Conservation (phyloP, 2,329 filamentous ascomycete genomes). For the Lachnellula suecica region DNA sequence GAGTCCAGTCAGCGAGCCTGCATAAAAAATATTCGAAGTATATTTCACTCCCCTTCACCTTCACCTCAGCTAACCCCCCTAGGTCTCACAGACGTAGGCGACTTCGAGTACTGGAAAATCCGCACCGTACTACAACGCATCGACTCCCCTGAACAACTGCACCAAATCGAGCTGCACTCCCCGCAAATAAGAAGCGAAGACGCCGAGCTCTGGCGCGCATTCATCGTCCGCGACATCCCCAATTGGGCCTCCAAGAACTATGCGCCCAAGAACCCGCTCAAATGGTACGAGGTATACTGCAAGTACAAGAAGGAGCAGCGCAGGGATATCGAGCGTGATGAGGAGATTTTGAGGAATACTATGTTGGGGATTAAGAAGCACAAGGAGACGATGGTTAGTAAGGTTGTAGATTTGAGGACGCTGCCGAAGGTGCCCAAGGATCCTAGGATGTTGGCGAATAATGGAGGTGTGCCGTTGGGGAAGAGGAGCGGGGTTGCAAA, state of each 20-base stretch:
- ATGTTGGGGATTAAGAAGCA: conserved; percentile 58
- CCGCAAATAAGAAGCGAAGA: conserved; percentile 73
- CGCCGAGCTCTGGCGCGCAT: conserved; percentile 71
- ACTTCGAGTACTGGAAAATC: conserved; percentile 66
- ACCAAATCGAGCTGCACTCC: conserved; percentile 69
- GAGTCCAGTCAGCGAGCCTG: conserved; percentile 51
- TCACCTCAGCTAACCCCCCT: neutral
- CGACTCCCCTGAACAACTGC: conserved; percentile 72
- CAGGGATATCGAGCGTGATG: conserved; percentile 55
- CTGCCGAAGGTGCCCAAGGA: conserved; percentile 44
- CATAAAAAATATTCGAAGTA: conserved; percentile 49
- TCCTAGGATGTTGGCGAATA: conserved; percentile 35
- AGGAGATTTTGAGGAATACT: conserved; percentile 52
- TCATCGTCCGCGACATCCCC: conserved; percentile 77
- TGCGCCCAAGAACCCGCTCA: conserved; percentile 62
- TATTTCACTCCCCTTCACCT: neutral
- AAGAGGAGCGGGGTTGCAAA: conserved; percentile 30
- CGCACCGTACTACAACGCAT: conserved; percentile 69
- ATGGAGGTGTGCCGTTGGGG: conserved; percentile 32
- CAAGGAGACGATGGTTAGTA: conserved; percentile 56
- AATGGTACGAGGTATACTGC: conserved; percentile 78
- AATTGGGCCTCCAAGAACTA: conserved; percentile 61
- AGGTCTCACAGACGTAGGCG: conserved; percentile 69
- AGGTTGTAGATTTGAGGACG: conserved; percentile 51
- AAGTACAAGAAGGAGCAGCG: conserved; percentile 63